A percentile compares a stretch with the other conserved stretches of the same genome.
These are phyloP conservation scores for Panicum virgatum DNA, from an alignment of 202 grass and related monocot species.

Conservation along the genomic window DNA sequence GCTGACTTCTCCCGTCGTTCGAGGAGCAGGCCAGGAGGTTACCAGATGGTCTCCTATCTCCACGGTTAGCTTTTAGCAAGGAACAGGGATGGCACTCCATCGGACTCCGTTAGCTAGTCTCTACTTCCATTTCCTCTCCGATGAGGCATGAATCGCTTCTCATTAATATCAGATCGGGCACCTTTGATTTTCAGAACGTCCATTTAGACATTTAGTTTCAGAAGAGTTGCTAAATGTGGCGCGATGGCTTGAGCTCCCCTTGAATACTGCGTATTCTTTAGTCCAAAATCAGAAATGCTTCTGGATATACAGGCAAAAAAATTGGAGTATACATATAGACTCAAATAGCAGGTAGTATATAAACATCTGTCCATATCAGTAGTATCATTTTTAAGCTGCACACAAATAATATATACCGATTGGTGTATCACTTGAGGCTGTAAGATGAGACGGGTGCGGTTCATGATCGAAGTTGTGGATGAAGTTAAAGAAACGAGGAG, in stretches of 20 bases:
- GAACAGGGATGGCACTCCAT: neutral
- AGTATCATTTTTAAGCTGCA: neutral
- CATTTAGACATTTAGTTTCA: constrained; percentile 10
- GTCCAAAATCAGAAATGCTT: neutral
- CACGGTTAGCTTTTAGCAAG: constrained; percentile 7
- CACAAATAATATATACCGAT: constrained; percentile 11
- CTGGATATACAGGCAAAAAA: neutral
- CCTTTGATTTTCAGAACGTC: neutral
- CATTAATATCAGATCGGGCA: too few species aligned
- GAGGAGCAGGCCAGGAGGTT: constrained; percentile 19
- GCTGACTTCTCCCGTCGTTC: constrained; percentile 20
- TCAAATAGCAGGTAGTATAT: neutral
- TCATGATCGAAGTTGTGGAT: neutral
- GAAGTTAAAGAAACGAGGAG: neutral
- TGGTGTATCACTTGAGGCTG: neutral
- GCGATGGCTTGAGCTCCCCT: neutral
- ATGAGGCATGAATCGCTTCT: too few species aligned
- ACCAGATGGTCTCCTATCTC: constrained; percentile 40
- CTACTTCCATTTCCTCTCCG: neutral
- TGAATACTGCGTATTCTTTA: neutral
- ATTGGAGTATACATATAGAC: neutral
- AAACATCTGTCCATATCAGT: neutral
- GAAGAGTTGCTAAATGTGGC: neutral
- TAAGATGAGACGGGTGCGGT: neutral
- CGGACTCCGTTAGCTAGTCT: neutral